phyloP scores from a whole-genome alignment of 768 basidiomycete genomes.

The Lactarius hatsudake region DNA sequence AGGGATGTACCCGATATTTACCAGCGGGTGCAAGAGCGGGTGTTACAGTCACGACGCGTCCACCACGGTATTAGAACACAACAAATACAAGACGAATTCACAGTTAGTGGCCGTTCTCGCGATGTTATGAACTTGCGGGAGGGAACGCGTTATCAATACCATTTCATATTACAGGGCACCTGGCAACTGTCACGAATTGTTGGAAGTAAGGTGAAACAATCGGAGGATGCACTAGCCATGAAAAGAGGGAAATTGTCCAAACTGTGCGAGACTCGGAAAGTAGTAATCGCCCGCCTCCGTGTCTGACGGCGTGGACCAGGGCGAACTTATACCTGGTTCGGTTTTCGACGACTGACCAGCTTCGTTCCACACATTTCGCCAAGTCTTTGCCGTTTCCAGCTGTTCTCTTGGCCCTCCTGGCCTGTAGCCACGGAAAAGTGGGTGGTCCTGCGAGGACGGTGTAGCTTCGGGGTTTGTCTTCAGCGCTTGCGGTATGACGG shows the following conservation, averaged over 20 bases:
- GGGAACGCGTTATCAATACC: too few species aligned
- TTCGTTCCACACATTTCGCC: constrained; percentile 21
- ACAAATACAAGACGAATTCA: too few species aligned
- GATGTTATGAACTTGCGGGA: too few species aligned
- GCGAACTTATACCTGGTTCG: background rate
- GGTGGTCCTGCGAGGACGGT: constrained; percentile 22
- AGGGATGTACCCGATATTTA: too few species aligned
- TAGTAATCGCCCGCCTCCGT: background rate
- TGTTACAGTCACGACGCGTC: too few species aligned
- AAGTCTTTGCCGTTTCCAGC: background rate
- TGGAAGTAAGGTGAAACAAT: background rate
- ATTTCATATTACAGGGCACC: background rate
- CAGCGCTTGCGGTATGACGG: constrained; percentile 2
- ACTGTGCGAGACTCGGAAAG: background rate
- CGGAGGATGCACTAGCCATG: background rate
- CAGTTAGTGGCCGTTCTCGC: too few species aligned
- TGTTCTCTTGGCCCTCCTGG: background rate
- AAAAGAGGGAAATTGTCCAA: background rate
- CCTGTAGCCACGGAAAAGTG: constrained; percentile 22
- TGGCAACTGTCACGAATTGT: background rate
- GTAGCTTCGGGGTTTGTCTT: constrained; percentile 11
- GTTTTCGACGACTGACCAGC: constrained; percentile 5
- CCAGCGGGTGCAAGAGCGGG: too few species aligned
- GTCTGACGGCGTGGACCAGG: background rate
- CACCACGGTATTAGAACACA: too few species aligned